Percentiles rank a stretch among this genome's conserved stretches.
phyloP scores from a whole-genome alignment of 2,329 filamentous ascomycete species.

The Fusarium hainanense region DNA sequence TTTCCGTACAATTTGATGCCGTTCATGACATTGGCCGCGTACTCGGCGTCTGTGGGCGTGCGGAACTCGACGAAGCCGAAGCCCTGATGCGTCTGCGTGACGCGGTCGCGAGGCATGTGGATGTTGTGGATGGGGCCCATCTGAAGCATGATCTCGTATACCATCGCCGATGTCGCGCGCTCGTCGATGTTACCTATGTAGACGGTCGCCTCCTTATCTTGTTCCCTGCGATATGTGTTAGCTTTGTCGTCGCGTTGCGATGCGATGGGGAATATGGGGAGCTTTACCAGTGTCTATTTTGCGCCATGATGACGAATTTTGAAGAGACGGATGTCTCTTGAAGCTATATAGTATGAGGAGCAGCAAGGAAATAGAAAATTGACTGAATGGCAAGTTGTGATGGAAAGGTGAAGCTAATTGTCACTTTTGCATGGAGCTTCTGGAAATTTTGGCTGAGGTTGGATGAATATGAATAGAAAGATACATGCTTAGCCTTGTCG shows the following conservation, averaged over 20 bases:
- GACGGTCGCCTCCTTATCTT: slow-evolving; percentile 97
- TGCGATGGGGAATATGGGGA: not conserved
- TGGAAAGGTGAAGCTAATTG: slow-evolving; percentile 13
- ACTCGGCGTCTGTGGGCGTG: slow-evolving; percentile 94
- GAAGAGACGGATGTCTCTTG: slow-evolving; percentile 11
- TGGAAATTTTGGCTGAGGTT: slow-evolving; percentile 45
- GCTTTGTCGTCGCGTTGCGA: slow-evolving; percentile 19
- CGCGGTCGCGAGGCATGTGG: slow-evolving; percentile 96
- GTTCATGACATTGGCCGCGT: slow-evolving; percentile 96
- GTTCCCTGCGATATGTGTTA: slow-evolving; percentile 73
- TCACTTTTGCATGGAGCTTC: slow-evolving; percentile 31
- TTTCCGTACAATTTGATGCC: slow-evolving; percentile 93
- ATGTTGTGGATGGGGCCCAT: slow-evolving; percentile 98
- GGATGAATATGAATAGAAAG: slow-evolving; percentile 19
- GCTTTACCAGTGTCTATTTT: slow-evolving; percentile 77
- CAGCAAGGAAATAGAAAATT: not conserved
- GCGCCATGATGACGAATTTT: slow-evolving; percentile 68
- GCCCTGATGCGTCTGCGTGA: slow-evolving; percentile 95
- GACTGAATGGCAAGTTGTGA: not conserved
- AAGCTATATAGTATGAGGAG: not conserved
- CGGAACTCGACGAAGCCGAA: slow-evolving; percentile 99
- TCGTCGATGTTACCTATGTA: slow-evolving; percentile 99
- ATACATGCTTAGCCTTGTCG: slow-evolving; percentile 32
- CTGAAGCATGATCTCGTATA: slow-evolving; percentile 99
- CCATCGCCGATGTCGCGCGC: slow-evolving; percentile 86